phyloP scores from a whole-genome alignment of 225 moss, liverwort and hornwort species.

The Antitrichia curtipendula region DNA sequence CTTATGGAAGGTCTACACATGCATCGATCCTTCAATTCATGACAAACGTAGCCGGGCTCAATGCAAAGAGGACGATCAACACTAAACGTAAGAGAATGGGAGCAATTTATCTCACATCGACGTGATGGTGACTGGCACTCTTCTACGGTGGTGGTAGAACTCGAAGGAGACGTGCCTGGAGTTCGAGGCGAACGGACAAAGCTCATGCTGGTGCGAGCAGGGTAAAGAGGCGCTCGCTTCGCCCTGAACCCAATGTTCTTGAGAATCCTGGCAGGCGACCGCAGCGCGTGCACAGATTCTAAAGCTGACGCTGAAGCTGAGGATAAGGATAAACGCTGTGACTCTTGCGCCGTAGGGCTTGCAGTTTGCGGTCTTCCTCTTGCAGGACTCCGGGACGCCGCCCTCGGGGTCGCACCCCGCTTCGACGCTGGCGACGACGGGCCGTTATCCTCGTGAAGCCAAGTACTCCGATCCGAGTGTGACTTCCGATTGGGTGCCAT shows the following conservation, averaged over 20 bases:
- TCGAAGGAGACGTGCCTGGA: slow-evolving; percentile 29
- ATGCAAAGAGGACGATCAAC: not conserved
- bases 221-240: slow-evolving; percentile 26
- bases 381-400: not conserved
- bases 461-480: not conserved
- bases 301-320: slow-evolving; percentile 21
- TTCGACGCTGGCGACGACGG: slow-evolving; percentile 4
- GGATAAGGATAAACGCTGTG: slow-evolving; percentile 11
- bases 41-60: not conserved
- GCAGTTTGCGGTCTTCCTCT: not conserved
- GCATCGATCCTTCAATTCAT: not conserved
- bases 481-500: not conserved
- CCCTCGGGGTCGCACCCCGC: slow-evolving; percentile 3
- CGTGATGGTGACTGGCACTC: slow-evolving; percentile 34
- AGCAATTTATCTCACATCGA: slow-evolving; percentile 9
- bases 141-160: slow-evolving; percentile 18
- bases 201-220: slow-evolving; percentile 3
- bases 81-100: not conserved
- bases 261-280: not conserved
- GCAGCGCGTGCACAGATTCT: slow-evolving; percentile 3
- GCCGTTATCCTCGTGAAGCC: not conserved
- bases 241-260: not conserved
- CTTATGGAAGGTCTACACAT: not conserved
- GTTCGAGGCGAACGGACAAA: slow-evolving; percentile 11
- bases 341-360: slow-evolving; percentile 29